Base-by-base conservation (phyloP, 225 moss, liverwort and hornwort genomes). In the Ulota crispa region DNA sequence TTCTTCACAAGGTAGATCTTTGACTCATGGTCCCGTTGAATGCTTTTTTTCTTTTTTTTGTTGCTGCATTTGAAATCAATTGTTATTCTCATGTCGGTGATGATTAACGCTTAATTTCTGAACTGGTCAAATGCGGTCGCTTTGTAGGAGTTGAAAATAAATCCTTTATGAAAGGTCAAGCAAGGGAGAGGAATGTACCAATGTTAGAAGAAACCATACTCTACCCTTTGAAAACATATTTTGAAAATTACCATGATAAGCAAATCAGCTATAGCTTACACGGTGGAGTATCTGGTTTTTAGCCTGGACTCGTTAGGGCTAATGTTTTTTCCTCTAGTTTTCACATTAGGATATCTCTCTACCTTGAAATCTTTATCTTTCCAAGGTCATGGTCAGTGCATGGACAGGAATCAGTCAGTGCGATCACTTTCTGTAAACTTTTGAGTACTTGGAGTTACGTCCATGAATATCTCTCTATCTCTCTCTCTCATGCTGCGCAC, bases 1-100 rank as follows among this genome's bases (percentile, higher is more conserved):
- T 85, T 83, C 85, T 89, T 42, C 89, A 87, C 81, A 87, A 89
- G 89, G 85, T 85, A 72, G 47, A 70, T 68, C 26, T 53, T 75
- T 66, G 15, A 18, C 21, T 9, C 36, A 23, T 73, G 39, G 39
- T 79, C 43, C 32, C 39, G 14, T 36, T 59, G 19, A 73, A 52
- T 36, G 19, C 37, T 72, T 23, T 64, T 47, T 39, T 23, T 64
- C 53, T 39, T 20, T 26, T 52, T 36, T 9, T 26, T 27, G 27
- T 60, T 60, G 5, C 20, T 36, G 21, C 14, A 62, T 27, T 34
- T 26, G 37, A 72, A 50, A n/a, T 16, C 52, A 34, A 36, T 24
- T 66, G 53, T 56, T 5, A 21, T 54, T 24, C 31, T 31, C 76
- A 18, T 60, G 31, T 34, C 32, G 50, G 66, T 66, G 42, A 67